Evolutionary conservation across 306 rosid genomes (phyloP).

Genomic region (Rosa chinensis): DNA sequence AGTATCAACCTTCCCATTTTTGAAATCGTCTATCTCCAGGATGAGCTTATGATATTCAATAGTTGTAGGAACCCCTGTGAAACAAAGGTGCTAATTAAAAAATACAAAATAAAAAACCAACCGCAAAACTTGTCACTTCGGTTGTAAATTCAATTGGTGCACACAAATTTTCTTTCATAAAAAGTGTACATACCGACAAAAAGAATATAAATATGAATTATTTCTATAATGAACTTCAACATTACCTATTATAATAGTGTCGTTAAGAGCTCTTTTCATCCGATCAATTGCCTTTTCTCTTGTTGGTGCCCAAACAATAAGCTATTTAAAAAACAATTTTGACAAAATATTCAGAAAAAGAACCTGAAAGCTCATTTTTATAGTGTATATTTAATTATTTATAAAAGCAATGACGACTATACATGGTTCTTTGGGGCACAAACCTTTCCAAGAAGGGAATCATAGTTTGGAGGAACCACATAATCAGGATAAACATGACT

Average conservation of each 20-base stretch:
- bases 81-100: constrained; percentile 8
- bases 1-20: constrained; percentile 84
- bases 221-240: neutral
- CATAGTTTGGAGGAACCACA: constrained; percentile 98
- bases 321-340: constrained; percentile 38
- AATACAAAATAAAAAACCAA: neutral
- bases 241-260: constrained; percentile 88
- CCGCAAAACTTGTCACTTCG: neutral
- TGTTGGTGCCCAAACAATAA: constrained; percentile 99
- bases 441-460: constrained; percentile 97
- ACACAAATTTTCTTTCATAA: neutral
- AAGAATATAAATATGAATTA: constrained; percentile 8
- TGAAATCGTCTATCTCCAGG: constrained; percentile 94
- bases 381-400: neutral
- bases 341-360: constrained; percentile 9
- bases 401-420: neutral
- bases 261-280: constrained; percentile 96
- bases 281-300: constrained; percentile 96
- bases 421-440: neutral
- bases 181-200: neutral
- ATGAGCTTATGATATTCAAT: constrained; percentile 96
- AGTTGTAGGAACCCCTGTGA: constrained; percentile 95
- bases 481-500: constrained; percentile 96
- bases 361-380: neutral
- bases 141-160: neutral